Base-by-base conservation (phyloP, 2,329 filamentous ascomycete genomes). In the Pseudocercospora fuligena region DNA sequence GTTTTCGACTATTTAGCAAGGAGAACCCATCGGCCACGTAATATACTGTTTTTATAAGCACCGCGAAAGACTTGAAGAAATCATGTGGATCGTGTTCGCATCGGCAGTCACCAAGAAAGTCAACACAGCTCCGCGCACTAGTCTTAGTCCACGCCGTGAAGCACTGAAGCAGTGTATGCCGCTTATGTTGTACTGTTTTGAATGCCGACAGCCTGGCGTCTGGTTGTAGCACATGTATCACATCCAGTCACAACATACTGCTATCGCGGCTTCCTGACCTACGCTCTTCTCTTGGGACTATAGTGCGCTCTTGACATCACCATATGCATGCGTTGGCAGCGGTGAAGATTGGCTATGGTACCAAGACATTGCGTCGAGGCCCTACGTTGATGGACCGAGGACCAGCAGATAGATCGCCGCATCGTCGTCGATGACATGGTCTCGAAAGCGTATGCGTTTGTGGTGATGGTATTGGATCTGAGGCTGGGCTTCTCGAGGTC, bases 291-390 rank as follows among this genome's bases (percentile, higher is more conserved):
- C 40, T 19, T 43, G 40, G 3, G 7, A 19, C 16, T 43, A 43
- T 5, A 43, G 14, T 43, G n/a, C 40, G 40, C 7, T n/a, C n/a
- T 43, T 43, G 51, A 56, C 25, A 31, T 23, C 25, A 27, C 47
- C 47, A 51, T 51, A 51, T 51, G 47, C 25, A 56, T 56, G 51
- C 51, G 51, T 27, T 56, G 51, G 51, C 51, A 56, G 51, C 51
- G 51, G 51, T 56, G 51, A 29, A 27, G 27, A 27, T 56, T 3
- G 19, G 51, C 23, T 19, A 43, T 43, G 40, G 40, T 43, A 43
- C 16, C 40, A 19, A 43, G n/a, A 43, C 14, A 19, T 43, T 3
- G 40, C 40, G 16, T 43, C 40, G 40, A 43, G 40, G 1, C 4
- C 6, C 8, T 1, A 19, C 40, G 4, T 43, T 5, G 40, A 43